Percentiles rank a stretch among this genome's conserved stretches.
Conservation (phyloP, 306 rosid species). For the Trifolium fragiferum region DNA sequence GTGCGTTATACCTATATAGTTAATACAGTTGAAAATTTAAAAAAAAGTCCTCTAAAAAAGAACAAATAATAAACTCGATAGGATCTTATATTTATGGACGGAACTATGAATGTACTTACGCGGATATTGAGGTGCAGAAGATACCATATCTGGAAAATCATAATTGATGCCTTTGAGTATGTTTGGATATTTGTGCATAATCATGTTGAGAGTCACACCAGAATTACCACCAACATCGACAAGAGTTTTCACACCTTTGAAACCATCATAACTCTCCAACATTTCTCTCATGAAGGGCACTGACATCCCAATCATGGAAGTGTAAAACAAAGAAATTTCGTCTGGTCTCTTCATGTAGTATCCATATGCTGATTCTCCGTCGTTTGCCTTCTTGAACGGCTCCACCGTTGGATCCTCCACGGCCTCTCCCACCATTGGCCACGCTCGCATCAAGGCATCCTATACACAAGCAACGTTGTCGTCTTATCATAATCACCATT, state of each 20-base stretch:
- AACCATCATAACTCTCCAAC: constrained; percentile 65
- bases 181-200: constrained; percentile 54
- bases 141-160: constrained; percentile 71
- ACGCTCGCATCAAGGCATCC: constrained; percentile 71
- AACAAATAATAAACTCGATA: too few relatives aligned
- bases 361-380: constrained; percentile 56
- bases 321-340: constrained; percentile 53
- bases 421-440: constrained; percentile 76
- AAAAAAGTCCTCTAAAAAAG: not conserved
- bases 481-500: too few relatives aligned
- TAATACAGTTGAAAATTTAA: too few relatives aligned
- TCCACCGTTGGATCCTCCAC: constrained; percentile 66
- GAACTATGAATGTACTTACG: constrained; percentile 30
- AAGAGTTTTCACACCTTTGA: constrained; percentile 57
- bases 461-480: not conserved
- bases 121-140: constrained; percentile 59
- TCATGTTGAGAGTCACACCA: constrained; percentile 70
- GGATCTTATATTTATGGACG: too few relatives aligned
- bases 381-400: constrained; percentile 67
- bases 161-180: constrained; percentile 65
- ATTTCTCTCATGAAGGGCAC: constrained; percentile 67
- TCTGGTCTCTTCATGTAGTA: constrained; percentile 66
- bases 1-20: constrained; percentile 58
- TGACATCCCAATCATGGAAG: constrained; percentile 61
- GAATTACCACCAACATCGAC: constrained; percentile 86